Conservation (phyloP, 1,284 basidiomycete species). For the Puccinia hordei region DNA sequence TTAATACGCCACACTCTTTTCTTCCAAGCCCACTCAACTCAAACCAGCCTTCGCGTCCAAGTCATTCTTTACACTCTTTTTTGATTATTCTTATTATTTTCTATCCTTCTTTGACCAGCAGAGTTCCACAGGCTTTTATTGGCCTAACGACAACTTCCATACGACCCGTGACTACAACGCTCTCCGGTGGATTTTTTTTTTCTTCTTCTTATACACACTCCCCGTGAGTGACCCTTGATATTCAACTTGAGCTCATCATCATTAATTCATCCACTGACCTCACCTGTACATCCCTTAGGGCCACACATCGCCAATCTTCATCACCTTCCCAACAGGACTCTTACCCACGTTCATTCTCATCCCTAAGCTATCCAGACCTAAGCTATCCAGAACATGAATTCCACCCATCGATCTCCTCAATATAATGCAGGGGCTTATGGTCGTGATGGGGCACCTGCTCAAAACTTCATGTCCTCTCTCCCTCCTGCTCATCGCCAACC, state of each 20-base stretch:
- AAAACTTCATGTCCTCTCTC: constrained; percentile 32
- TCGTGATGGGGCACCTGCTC: constrained; percentile 42
- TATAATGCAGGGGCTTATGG: constrained; percentile 38
- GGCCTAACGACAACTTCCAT: neutral
- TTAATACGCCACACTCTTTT: neutral
- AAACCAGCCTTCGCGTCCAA: neutral
- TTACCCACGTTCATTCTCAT: no score
- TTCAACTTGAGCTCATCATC: constrained; percentile 15
- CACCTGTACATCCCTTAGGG: neutral
- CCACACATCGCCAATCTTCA: neutral
- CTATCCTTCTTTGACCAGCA: no score
- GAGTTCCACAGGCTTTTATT: no score
- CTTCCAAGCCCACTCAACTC: neutral
- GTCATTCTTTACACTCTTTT: constrained; percentile 13
- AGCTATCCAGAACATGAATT: neutral
- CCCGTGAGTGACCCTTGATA: no score
- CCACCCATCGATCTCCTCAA: neutral
- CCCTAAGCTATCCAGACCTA: no score
- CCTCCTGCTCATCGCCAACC: constrained; percentile 16
- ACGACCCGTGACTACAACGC: neutral
- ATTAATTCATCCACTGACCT: neutral
- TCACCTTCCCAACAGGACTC: neutral
- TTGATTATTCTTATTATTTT: no score
- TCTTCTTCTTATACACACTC: no score
- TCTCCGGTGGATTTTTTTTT: neutral